A percentile compares a stretch with the other conserved stretches of the same genome.
Conservation (phyloP, 2,329 filamentous ascomycete genomes). For the Hymenoscyphus fructigenus region DNA sequence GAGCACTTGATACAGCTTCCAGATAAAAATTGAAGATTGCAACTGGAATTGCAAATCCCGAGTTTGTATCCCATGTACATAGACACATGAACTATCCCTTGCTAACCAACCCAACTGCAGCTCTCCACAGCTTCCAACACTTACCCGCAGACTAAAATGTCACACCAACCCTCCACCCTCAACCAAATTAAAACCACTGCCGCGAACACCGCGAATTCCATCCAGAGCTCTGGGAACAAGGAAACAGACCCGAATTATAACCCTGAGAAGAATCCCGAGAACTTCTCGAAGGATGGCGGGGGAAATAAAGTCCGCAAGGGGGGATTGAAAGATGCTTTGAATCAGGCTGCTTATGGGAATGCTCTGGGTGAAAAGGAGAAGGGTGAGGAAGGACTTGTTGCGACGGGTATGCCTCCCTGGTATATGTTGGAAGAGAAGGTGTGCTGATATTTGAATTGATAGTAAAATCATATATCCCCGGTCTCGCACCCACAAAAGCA, state of each 20-base stretch:
- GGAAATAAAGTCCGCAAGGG: slow-evolving; percentile 28
- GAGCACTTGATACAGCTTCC: no score
- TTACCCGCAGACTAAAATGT: slow-evolving; percentile 26
- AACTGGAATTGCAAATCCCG: no score
- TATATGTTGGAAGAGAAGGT: not conserved
- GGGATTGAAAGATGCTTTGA: slow-evolving; percentile 30
- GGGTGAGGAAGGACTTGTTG: slow-evolving; percentile 19
- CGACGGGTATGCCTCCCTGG: slow-evolving; percentile 24
- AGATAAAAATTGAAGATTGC: no score
- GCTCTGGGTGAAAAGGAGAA: slow-evolving; percentile 4
- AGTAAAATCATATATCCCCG: slow-evolving; percentile 29
- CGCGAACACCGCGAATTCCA: slow-evolving; percentile 17
- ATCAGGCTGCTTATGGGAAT: slow-evolving; percentile 24
- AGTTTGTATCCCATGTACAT: not conserved
- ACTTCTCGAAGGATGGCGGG: slow-evolving; percentile 23
- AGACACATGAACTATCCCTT: not conserved
- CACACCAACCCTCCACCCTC: slow-evolving; percentile 27
- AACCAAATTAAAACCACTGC: slow-evolving; percentile 25
- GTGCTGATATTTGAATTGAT: not conserved
- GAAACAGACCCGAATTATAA: slow-evolving; percentile 16
- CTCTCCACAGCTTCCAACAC: no score
- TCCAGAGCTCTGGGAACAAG: slow-evolving; percentile 11
- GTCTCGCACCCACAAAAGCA: slow-evolving; percentile 19
- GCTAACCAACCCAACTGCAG: no score
- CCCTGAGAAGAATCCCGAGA: slow-evolving; percentile 16